These are phyloP conservation scores for Xylariaceae sp. DNA, from an alignment of 2,329 filamentous ascomycete genomes.

Conservation along the genomic window DNA sequence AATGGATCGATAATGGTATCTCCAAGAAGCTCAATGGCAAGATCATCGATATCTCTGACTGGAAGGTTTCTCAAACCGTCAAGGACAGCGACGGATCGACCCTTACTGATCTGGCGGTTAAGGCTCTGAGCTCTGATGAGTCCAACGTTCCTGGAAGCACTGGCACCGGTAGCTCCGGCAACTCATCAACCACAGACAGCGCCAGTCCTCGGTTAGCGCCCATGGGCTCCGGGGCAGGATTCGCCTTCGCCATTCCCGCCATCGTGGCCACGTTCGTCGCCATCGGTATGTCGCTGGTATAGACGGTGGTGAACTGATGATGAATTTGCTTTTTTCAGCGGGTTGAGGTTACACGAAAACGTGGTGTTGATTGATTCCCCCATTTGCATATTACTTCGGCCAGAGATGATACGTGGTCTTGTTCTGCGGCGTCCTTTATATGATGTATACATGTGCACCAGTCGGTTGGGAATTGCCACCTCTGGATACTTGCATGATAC, in stretches of 20 bases:
- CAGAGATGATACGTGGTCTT: too few relatives aligned
- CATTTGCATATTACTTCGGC: background rate
- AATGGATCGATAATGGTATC: conserved; percentile 76
- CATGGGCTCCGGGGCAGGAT: conserved; percentile 9
- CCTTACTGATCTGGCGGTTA: conserved; percentile 47
- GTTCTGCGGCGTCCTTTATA: too few relatives aligned
- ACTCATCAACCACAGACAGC: conserved; percentile 7
- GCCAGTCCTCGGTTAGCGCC: conserved; percentile 15
- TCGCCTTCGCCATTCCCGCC: conserved; percentile 14
- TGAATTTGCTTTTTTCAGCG: conserved; percentile 13
- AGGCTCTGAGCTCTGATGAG: conserved; percentile 20
- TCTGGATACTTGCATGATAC: too few relatives aligned
- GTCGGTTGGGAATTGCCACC: too few relatives aligned
- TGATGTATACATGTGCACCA: too few relatives aligned
- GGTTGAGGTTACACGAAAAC: conserved; percentile 11
- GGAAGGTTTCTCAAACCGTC: conserved; percentile 52
- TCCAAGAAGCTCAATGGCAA: conserved; percentile 61
- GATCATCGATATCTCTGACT: conserved; percentile 65
- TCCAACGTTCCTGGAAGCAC: conserved; percentile 22
- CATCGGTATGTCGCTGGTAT: conserved; percentile 15
- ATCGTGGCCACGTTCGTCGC: conserved; percentile 18
- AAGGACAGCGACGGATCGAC: conserved; percentile 40
- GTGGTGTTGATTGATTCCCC: conserved; percentile 10
- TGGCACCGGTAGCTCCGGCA: conserved; percentile 2
- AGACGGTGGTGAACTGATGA: conserved; percentile 4